A percentile compares a stretch with the other conserved stretches of the same genome.
phyloP scores from a whole-genome alignment of 768 basidiomycete genomes.

The Cyclocybe cylindracea region DNA sequence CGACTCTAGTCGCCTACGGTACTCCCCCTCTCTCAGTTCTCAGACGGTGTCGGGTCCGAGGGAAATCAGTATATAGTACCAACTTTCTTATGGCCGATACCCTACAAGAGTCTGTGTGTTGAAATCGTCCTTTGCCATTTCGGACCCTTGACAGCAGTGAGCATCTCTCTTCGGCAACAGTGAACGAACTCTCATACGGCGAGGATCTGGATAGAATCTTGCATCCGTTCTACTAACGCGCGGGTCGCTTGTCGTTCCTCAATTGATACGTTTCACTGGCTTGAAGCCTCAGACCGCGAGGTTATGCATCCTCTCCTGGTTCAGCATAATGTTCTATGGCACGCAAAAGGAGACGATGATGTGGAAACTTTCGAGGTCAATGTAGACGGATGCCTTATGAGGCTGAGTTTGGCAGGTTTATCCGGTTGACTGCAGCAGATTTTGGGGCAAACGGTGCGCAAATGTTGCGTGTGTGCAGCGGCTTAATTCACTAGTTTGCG shows the following conservation, averaged over 20 bases:
- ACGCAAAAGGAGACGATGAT: constrained; percentile 69
- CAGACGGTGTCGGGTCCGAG: no score
- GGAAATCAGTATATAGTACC: no score
- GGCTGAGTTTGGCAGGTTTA: constrained; percentile 82
- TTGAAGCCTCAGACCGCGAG: constrained; percentile 70
- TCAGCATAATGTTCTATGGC: constrained; percentile 93
- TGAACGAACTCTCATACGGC: neutral
- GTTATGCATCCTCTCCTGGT: constrained; percentile 76
- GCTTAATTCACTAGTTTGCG: neutral
- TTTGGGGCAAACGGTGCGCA: constrained; percentile 70
- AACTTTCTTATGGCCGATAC: constrained; percentile 56
- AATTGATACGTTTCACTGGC: constrained; percentile 68
- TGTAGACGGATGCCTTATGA: constrained; percentile 76
- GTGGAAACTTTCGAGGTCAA: constrained; percentile 83
- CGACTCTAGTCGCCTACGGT: no score
- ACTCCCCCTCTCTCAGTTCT: no score
- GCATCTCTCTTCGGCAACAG: constrained; percentile 17
- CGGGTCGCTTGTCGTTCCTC: constrained; percentile 75
- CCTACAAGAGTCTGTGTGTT: constrained; percentile 57
- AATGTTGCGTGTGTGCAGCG: neutral
- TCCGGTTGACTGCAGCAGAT: constrained; percentile 71
- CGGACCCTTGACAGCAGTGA: constrained; percentile 64
- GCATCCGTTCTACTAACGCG: constrained; percentile 73
- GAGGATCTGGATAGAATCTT: constrained; percentile 53
- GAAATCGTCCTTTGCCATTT: constrained; percentile 69